Base-by-base conservation (phyloP, 768 basidiomycete genomes). In the Pleurotus platypus region DNA sequence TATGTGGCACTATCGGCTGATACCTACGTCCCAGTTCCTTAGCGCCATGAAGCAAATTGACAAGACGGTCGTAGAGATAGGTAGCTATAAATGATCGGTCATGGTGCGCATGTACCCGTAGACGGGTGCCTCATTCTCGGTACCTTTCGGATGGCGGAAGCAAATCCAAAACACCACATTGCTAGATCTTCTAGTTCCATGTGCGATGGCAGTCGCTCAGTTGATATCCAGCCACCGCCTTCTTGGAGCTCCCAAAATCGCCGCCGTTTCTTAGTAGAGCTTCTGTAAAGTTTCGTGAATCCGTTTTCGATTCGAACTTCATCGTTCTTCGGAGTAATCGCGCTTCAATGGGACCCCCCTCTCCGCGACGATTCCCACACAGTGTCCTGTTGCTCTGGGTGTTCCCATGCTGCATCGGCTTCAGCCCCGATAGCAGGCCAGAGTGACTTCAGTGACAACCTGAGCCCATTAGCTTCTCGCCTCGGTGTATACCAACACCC, bases 151-250 rank as follows among this genome's bases (percentile, higher is more conserved):
- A 53, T 22, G 42, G 20, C 51, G 51, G 51, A 53, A 53, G 51
- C 20, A 53, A 53, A 53, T 39, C 38, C 51, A 42, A 53, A 53
- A 22, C 51, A 53, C 30, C 51, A 40, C 51, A 53, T 53, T 53
- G 51, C 39, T 26, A 53, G 37, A 40, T 53, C 51, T 53, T 22
- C n/a, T 16, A 50, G 15, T 30, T 50, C 20, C 42, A 43, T 43
- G 15, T 43, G 42, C 42, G 42, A 43, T 43, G 42, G 42, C 20
- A 43, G 15, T 43, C 42, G 9, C 42, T 20, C 20, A 43, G 42
- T 20, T 43, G 13, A 43, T 43, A 43, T 43, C 42, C 15, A 43
- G n/a, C 42, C 20, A 20, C 15, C n/a, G 15, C 42, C 20, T 43
- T 15, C 42, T n/a, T 43, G 42, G 42, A 43, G 20, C 42, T 35